These are phyloP conservation scores for Oryza punctata DNA, from an alignment of 176 grass and related monocot genomes.

Conservation along the genomic window DNA sequence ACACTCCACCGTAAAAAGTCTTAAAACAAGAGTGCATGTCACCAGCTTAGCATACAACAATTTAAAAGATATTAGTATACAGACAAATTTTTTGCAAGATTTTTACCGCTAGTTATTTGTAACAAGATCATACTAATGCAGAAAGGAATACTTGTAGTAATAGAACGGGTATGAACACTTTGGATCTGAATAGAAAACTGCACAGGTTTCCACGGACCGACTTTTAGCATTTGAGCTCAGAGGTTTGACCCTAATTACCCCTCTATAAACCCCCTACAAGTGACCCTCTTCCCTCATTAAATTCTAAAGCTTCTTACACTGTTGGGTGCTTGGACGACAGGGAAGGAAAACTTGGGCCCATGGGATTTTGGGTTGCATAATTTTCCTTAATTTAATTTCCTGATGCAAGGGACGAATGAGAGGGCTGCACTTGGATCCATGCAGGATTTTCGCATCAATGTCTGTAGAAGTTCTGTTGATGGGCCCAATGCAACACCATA, in stretches of 20 bases:
- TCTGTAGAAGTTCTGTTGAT: conserved; percentile 52
- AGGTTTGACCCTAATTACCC: conserved; percentile 59
- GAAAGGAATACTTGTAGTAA: conserved; percentile 20
- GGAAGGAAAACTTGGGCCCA: conserved; percentile 68
- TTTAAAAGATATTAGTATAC: background rate
- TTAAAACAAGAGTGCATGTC: background rate
- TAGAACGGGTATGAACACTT: conserved; percentile 26
- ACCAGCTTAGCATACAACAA: background rate
- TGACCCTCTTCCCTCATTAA: conserved; percentile 50
- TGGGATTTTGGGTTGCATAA: conserved; percentile 56
- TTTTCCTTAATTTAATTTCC: conserved; percentile 31
- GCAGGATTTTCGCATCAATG: conserved; percentile 95
- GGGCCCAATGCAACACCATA: conserved; percentile 36
- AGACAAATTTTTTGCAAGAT: background rate
- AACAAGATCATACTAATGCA: background rate
- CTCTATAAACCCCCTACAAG: conserved; percentile 35
- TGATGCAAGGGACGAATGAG: conserved; percentile 52
- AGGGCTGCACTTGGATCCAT: conserved; percentile 56
- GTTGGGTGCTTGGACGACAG: conserved; percentile 78
- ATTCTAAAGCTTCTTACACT: conserved; percentile 56
- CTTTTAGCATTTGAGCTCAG: conserved; percentile 20
- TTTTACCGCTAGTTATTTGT: background rate
- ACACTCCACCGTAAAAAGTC: background rate
- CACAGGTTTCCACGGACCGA: conserved; percentile 35
- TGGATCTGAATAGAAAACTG: conserved; percentile 1